These are phyloP conservation scores for Thozetella sp. DNA, from an alignment of 495 filamentous ascomycete genomes.

Conservation along the genomic window DNA sequence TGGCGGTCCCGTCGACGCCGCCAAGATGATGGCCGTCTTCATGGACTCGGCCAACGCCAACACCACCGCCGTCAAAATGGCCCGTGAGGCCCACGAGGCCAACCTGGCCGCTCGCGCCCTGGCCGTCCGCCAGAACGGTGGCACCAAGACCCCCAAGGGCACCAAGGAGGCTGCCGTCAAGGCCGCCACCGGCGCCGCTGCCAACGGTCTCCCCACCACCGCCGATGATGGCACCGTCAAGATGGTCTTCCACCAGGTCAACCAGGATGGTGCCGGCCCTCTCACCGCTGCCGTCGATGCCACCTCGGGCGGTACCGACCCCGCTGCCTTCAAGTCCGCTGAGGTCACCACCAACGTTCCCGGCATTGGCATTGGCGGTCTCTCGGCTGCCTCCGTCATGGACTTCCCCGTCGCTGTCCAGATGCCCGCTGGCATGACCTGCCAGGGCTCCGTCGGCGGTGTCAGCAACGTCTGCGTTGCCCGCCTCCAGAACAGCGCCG, in stretches of 20 bases:
- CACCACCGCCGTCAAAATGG: slow-evolving; percentile 10
- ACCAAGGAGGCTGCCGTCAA: slow-evolving; percentile 32
- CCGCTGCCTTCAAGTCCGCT: slow-evolving; percentile 48
- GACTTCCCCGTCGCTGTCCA: slow-evolving; percentile 55
- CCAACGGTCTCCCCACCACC: slow-evolving; percentile 47
- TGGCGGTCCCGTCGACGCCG: slow-evolving; percentile 49
- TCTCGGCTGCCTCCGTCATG: slow-evolving; percentile 44
- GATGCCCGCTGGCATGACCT: slow-evolving; percentile 62
- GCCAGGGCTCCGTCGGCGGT: slow-evolving; percentile 47
- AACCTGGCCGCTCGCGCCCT: slow-evolving; percentile 6
- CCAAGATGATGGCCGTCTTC: slow-evolving; percentile 37
- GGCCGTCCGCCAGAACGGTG: slow-evolving; percentile 15
- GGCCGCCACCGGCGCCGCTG: slow-evolving; percentile 43
- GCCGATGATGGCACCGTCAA: slow-evolving; percentile 51
- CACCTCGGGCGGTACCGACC: slow-evolving; percentile 52
- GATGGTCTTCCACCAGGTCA: slow-evolving; percentile 52
- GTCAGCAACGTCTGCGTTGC: slow-evolving; percentile 54
- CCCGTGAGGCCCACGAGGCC: slow-evolving; percentile 9
- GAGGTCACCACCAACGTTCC: slow-evolving; percentile 56
- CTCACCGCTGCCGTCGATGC: slow-evolving; percentile 44
- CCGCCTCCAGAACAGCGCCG: slow-evolving; percentile 50
- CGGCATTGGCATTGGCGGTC: slow-evolving; percentile 42
- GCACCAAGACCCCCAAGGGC: slow-evolving; percentile 20
- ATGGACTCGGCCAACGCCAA: slow-evolving; percentile 33
- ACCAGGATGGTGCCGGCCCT: slow-evolving; percentile 47